Conservation (phyloP, 192 early-diverging fungal genomes). For the Chytriomyces sp. region DNA sequence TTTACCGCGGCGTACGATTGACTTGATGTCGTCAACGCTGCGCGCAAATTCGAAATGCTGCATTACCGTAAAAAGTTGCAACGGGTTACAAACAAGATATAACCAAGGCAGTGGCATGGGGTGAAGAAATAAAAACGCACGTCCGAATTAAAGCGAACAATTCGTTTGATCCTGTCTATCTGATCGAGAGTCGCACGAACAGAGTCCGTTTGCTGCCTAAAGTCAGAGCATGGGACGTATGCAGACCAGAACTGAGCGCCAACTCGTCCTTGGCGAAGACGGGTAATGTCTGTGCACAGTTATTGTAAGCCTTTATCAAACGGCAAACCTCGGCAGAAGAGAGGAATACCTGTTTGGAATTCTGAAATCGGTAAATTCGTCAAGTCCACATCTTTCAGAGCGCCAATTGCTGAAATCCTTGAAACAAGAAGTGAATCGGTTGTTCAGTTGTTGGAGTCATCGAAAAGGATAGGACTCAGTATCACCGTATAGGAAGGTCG, state of each 20-base stretch:
- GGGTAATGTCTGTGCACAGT: slow-evolving; percentile 37
- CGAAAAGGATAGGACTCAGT: no score
- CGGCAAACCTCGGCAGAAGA: neutral
- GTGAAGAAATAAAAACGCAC: neutral
- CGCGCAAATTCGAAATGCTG: slow-evolving; percentile 51
- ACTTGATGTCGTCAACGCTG: slow-evolving; percentile 50
- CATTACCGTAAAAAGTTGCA: neutral
- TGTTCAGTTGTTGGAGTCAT: neutral
- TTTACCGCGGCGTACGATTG: slow-evolving; percentile 46
- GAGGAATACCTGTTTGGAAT: slow-evolving; percentile 14
- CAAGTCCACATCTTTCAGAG: slow-evolving; percentile 34
- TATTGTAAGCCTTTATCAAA: neutral
- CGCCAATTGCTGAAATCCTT: neutral
- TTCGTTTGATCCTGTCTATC: slow-evolving; percentile 69
- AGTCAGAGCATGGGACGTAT: slow-evolving; percentile 42
- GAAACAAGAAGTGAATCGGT: no score
- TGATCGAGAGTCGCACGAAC: slow-evolving; percentile 51
- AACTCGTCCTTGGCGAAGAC: slow-evolving; percentile 38
- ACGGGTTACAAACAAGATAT: neutral
- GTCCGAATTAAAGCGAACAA: slow-evolving; percentile 55
- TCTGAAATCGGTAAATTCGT: slow-evolving; percentile 30
- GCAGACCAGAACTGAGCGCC: slow-evolving; percentile 53
- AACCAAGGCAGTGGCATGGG: neutral
- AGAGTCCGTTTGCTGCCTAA: slow-evolving; percentile 21
- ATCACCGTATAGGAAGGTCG: slow-evolving; percentile 18